Evolutionary conservation across 176 grass and related monocot species (phyloP).

Genomic region (Panicum miliaceum): DNA sequence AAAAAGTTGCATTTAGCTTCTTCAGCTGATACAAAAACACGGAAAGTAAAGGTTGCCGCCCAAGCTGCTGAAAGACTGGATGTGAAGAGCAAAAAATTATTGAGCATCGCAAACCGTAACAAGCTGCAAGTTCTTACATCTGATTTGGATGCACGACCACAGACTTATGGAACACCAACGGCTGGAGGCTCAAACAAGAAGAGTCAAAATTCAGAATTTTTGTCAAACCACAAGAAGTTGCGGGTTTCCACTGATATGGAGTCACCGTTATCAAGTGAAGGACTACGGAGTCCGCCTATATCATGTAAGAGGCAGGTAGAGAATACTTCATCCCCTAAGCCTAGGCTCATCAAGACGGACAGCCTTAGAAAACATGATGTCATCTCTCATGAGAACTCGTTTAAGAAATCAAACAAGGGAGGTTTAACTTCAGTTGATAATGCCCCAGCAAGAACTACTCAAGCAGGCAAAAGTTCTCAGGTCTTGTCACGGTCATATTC

Average conservation of each 20-base stretch:
- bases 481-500: conserved; percentile 66
- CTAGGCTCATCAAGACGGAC: conserved; percentile 38
- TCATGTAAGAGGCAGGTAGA: conserved; percentile 55
- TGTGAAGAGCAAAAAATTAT: conserved; percentile 46
- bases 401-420: conserved; percentile 55
- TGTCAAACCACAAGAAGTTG: conserved; percentile 55
- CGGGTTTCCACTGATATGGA: conserved; percentile 55
- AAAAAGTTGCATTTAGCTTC: conserved; percentile 32
- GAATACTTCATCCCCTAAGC: conserved; percentile 38
- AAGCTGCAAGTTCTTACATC: conserved; percentile 46
- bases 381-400: conserved; percentile 52
- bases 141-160: conserved; percentile 30
- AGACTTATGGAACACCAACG: conserved; percentile 38
- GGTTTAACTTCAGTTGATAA: conserved; percentile 44
- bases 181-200: conserved; percentile 44
- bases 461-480: conserved; percentile 48
- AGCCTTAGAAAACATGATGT: conserved; percentile 49
- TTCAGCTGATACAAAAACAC: conserved; percentile 38
- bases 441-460: conserved; percentile 43
- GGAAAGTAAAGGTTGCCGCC: conserved; percentile 29
- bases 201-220: conserved; percentile 43
- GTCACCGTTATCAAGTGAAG: conserved; percentile 48
- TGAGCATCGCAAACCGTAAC: conserved; percentile 43
- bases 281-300: conserved; percentile 48
- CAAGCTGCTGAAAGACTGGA: conserved; percentile 51